A percentile compares a stretch with the other conserved stretches of the same genome.
Conservation (phyloP, 2,329 filamentous ascomycete genomes). For the Lasiodiplodia gonubiensis region DNA sequence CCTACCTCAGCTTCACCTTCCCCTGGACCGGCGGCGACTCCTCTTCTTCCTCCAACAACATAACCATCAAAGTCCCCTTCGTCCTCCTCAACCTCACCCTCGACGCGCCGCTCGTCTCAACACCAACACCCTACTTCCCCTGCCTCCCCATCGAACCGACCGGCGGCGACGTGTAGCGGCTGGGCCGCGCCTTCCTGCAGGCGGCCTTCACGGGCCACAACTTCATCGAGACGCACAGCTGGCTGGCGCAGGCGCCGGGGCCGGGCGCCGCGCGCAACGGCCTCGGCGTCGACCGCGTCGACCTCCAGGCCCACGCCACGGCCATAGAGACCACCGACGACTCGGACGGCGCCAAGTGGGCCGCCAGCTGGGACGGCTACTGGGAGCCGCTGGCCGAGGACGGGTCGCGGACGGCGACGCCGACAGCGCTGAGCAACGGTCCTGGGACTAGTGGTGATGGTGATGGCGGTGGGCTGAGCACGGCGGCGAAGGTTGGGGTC, state of each 20-base stretch:
- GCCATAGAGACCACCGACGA: slow-evolving; percentile 8
- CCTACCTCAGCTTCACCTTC: slow-evolving; percentile 51
- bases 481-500: neutral
- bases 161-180: slow-evolving; percentile 37
- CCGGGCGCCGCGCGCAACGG: slow-evolving; percentile 33
- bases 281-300: neutral
- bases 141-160: slow-evolving; percentile 40
- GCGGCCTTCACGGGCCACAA: slow-evolving; percentile 53
- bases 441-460: too few species aligned
- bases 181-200: slow-evolving; percentile 56
- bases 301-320: neutral
- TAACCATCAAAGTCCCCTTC: slow-evolving; percentile 54
- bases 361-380: neutral
- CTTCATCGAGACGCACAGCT: slow-evolving; percentile 48
- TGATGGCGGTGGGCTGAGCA: neutral
- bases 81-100: slow-evolving; percentile 47
- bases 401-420: neutral
- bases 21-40: slow-evolving; percentile 34
- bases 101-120: slow-evolving; percentile 44
- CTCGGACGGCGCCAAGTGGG: neutral
- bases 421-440: neutral
- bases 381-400: slow-evolving; percentile 16
- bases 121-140: slow-evolving; percentile 51
- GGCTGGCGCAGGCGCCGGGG: slow-evolving; percentile 51
- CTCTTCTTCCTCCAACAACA: slow-evolving; percentile 31